Conservation (phyloP, 768 basidiomycete species). For the Gymnopilus dilepis region DNA sequence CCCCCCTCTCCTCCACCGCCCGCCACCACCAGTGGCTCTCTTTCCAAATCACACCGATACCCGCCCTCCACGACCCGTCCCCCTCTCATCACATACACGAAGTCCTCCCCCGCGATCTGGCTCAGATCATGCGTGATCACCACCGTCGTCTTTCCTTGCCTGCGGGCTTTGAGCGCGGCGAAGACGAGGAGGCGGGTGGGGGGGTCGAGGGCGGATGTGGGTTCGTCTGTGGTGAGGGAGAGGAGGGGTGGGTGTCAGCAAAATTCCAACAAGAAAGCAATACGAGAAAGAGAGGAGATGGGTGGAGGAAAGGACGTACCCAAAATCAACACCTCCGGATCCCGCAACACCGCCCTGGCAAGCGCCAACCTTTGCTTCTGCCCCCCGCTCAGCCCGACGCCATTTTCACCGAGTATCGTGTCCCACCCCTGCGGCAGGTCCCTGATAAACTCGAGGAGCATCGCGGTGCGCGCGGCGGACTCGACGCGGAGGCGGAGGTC, state of each 20-base stretch:
- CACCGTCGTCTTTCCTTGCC: conserved; percentile 82
- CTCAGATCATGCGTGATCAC: conserved; percentile 96
- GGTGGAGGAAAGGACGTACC: conserved; percentile 56
- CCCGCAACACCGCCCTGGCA: conserved; percentile 81
- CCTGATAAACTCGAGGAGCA: conserved; percentile 86
- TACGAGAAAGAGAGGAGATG: not conserved
- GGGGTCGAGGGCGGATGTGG: conserved; percentile 84
- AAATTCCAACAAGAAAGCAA: too few relatives aligned
- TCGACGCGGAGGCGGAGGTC: conserved; percentile 69
- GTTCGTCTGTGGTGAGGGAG: conserved; percentile 67
- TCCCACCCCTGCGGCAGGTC: conserved; percentile 91
- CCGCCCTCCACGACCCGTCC: conserved; percentile 88
- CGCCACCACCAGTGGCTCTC: too few relatives aligned
- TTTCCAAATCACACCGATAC: conserved; percentile 79
- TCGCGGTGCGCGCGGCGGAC: conserved; percentile 80
- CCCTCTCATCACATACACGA: conserved; percentile 89
- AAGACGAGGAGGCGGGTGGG: conserved; percentile 88
- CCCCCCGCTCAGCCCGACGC: conserved; percentile 85
- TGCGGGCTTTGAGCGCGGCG: conserved; percentile 69
- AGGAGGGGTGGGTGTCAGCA: conserved; percentile 27
- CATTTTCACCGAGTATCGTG: conserved; percentile 61
- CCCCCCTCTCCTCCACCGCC: too few relatives aligned
- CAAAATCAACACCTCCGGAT: conserved; percentile 89
- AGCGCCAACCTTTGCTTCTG: conserved; percentile 92
- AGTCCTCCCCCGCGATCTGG: conserved; percentile 76